phyloP scores from a whole-genome alignment of 352 stramenopile species.

The Phytophthora meadii region DNA sequence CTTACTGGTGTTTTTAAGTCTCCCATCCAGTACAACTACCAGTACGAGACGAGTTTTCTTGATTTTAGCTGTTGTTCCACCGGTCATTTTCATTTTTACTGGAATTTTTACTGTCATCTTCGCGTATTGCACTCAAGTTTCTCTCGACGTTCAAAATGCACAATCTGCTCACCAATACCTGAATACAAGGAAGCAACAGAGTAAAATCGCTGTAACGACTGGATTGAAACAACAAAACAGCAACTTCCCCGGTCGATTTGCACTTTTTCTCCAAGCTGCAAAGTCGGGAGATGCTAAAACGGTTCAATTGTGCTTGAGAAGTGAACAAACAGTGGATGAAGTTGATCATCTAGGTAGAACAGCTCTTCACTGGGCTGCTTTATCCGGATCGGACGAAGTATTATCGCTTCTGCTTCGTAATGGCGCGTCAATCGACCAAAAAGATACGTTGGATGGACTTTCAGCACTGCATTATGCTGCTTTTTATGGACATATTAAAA shows the following conservation, averaged over 20 bases:
- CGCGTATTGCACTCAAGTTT: conserved; percentile 62
- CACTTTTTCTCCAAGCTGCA: conserved; percentile 70
- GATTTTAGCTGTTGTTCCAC: conserved; percentile 52
- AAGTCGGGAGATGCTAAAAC: conserved; percentile 52
- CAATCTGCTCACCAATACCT: conserved; percentile 67
- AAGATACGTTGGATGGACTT: conserved; percentile 61
- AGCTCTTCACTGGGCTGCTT: conserved; percentile 71
- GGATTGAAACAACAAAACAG: conserved; percentile 24
- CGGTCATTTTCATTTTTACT: conserved; percentile 44
- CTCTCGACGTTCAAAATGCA: conserved; percentile 62
- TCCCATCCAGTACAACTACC: conserved; percentile 34
- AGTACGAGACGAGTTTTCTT: conserved; percentile 46
- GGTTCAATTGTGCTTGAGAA: conserved; percentile 64
- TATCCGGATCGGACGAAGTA: conserved; percentile 66
- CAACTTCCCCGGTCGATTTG: conserved; percentile 61
- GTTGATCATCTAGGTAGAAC: conserved; percentile 66
- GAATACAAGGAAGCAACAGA: conserved; percentile 38
- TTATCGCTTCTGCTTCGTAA: conserved; percentile 68
- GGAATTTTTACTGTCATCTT: conserved; percentile 47
- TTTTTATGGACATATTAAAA: conserved; percentile 82
- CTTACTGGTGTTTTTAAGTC: conserved; percentile 54
- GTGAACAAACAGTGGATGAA: conserved; percentile 68
- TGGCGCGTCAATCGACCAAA: conserved; percentile 69
- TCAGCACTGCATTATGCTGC: conserved; percentile 75
- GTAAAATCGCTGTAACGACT: conserved; percentile 66